Conservation (phyloP, 2,329 filamentous ascomycete genomes). For the Periconia macrospinosa region DNA sequence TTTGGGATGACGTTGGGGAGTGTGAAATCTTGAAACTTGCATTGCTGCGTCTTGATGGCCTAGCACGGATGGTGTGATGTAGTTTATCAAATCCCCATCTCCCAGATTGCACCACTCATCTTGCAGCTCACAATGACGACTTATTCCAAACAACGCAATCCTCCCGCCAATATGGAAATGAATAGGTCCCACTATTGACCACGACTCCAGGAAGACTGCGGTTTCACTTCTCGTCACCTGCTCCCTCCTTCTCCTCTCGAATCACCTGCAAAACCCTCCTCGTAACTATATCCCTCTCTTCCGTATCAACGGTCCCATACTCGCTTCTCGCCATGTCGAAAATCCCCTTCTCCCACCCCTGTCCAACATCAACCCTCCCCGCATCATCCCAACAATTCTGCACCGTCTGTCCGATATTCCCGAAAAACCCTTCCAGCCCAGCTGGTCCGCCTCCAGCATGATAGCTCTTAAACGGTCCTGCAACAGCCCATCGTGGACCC, state of each 20-base stretch:
- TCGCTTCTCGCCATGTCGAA: constrained; percentile 49
- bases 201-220: not conserved
- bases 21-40: too few species aligned
- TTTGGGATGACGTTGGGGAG: too few species aligned
- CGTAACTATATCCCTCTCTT: constrained; percentile 47
- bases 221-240: not conserved
- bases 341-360: constrained; percentile 51
- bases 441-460: constrained; percentile 60
- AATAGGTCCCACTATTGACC: not conserved
- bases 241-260: constrained; percentile 27
- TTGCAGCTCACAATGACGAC: too few species aligned
- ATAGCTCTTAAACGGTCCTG: constrained; percentile 62
- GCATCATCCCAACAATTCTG: constrained; percentile 57
- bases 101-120: too few species aligned
- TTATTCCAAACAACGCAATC: too few species aligned
- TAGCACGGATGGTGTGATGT: too few species aligned
- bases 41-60: too few species aligned
- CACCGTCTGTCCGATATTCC: constrained; percentile 60
- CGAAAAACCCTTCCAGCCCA: constrained; percentile 56
- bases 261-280: constrained; percentile 45
- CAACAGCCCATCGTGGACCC: constrained; percentile 59
- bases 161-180: too few species aligned
- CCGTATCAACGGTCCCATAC: constrained; percentile 50
- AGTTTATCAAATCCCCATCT: too few species aligned
- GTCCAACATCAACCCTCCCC: constrained; percentile 47